phyloP scores from a whole-genome alignment of 2,329 filamentous ascomycete genomes.

The Plectosphaerella plurivora region DNA sequence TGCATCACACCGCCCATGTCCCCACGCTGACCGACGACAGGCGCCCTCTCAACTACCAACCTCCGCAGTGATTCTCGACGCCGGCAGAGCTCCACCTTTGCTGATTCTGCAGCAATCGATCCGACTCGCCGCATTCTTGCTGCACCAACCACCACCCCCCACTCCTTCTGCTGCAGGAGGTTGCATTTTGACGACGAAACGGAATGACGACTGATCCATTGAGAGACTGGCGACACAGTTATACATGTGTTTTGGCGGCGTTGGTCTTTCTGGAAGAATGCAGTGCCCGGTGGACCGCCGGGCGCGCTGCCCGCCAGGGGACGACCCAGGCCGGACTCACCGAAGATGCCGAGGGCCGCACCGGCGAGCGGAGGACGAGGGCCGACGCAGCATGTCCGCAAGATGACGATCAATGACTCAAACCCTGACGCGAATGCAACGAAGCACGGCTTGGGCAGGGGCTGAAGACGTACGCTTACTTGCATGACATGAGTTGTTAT shows the following conservation, averaged over 20 bases:
- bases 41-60: constrained; percentile 80
- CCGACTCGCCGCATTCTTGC: neutral
- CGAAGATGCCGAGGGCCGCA: no score
- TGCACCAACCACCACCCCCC: neutral
- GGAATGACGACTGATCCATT: neutral
- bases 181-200: neutral
- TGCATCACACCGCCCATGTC: neutral
- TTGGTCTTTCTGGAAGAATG: neutral
- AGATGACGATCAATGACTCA: no score
- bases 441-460: no score
- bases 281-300: no score
- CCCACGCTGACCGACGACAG: constrained; percentile 34
- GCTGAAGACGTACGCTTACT: no score
- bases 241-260: neutral
- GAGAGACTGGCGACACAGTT: neutral
- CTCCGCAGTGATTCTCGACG: constrained; percentile 46
- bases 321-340: no score
- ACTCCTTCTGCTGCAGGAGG: neutral
- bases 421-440: no score
- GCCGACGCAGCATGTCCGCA: no score
- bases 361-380: no score
- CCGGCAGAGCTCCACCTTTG: constrained; percentile 4
- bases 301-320: no score
- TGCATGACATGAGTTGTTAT: neutral
- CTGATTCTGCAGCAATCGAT: neutral